phyloP scores from a whole-genome alignment of 768 basidiomycete genomes.

The Kondoa subrosea region DNA sequence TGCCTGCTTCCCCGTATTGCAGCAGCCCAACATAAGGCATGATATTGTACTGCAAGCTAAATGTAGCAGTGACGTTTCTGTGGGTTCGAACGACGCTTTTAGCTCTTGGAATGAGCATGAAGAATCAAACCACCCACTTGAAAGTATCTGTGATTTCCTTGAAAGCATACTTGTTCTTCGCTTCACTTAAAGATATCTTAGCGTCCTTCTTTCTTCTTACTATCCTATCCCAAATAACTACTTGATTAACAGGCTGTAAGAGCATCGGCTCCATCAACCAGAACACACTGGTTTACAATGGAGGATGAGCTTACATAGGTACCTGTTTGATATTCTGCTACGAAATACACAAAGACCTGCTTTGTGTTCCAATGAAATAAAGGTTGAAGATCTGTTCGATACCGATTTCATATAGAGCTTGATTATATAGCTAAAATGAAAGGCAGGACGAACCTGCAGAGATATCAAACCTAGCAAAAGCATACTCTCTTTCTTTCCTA shows the following conservation, averaged over 20 bases:
- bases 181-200: conserved; percentile 43
- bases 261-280: neutral
- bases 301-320: conserved; percentile 45
- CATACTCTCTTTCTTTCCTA: conserved; percentile 50
- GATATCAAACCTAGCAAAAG: conserved; percentile 64
- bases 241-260: conserved; percentile 40
- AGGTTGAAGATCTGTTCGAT: conserved; percentile 51
- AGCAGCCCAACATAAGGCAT: conserved; percentile 79
- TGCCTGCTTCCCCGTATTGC: conserved; percentile 55
- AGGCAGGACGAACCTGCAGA: conserved; percentile 46
- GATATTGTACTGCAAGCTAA: conserved; percentile 65
- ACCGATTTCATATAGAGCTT: neutral
- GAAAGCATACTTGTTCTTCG: conserved; percentile 68
- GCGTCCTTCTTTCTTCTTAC: conserved; percentile 64
- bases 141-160: conserved; percentile 56
- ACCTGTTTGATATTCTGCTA: conserved; percentile 60
- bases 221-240: conserved; percentile 85
- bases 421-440: neutral
- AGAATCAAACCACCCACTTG: conserved; percentile 27
- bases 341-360: conserved; percentile 71
- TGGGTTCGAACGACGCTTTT: neutral
- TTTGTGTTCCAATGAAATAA: conserved; percentile 96
- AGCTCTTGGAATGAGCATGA: neutral
- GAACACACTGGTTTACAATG: neutral
- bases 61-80: conserved; percentile 43